Conservation (phyloP, 345 rosid genomes). For the Hirschfeldia incana region DNA sequence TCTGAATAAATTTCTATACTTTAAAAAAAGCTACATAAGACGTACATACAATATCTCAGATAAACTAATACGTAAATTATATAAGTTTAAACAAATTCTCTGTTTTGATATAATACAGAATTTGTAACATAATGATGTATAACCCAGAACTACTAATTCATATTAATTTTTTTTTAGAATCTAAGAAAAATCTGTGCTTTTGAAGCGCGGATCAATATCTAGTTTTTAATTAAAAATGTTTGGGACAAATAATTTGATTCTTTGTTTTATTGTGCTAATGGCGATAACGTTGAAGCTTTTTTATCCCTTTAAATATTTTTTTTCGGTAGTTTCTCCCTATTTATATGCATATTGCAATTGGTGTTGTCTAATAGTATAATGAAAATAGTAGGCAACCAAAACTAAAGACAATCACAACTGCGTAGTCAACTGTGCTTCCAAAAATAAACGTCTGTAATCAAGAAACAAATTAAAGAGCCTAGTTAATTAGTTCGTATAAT, state of each 20-base stretch:
- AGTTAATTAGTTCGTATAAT: slow-evolving; percentile 14
- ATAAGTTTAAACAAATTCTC: no score
- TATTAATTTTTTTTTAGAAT: no score
- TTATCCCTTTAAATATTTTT: background rate
- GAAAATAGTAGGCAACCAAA: slow-evolving; percentile 1
- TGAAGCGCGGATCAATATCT: no score
- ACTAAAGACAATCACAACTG: background rate
- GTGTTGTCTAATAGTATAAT: background rate
- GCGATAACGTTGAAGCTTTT: background rate
- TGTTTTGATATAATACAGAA: no score
- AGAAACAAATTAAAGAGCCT: slow-evolving; percentile 18
- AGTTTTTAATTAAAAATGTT: background rate
- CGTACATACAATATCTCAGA: no score
- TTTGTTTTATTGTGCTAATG: background rate
- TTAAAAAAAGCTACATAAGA: no score
- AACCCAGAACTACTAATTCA: no score
- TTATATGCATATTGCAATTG: background rate
- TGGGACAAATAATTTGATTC: background rate
- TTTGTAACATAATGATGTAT: no score
- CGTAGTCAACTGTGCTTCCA: background rate
- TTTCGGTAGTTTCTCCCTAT: background rate
- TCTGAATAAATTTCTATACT: no score
- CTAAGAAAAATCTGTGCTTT: no score
- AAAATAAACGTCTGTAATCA: slow-evolving; percentile 5
- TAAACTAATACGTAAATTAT: no score